Percentiles rank a stretch among this genome's conserved stretches.
These are phyloP conservation scores for Scheffersomyces lignicola DNA, from an alignment of 1,139 yeast species.

Conservation along the genomic window DNA sequence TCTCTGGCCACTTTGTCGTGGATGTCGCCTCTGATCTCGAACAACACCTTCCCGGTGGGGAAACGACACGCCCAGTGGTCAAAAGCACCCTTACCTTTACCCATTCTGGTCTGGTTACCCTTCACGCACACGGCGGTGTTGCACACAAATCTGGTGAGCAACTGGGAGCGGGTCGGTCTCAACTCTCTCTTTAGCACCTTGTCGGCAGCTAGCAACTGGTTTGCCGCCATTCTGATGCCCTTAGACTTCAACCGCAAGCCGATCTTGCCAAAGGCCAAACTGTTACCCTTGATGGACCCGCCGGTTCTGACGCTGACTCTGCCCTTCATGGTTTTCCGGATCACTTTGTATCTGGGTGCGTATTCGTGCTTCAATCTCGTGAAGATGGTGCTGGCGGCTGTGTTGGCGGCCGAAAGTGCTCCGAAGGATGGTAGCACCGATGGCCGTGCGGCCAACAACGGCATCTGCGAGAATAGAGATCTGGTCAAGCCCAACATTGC, in stretches of 20 bases:
- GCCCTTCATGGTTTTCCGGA: conserved; percentile 89
- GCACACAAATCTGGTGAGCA: conserved; percentile 80
- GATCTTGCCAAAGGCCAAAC: conserved; percentile 75
- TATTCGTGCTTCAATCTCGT: conserved; percentile 76
- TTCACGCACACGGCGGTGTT: conserved; percentile 90
- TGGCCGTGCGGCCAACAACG: neutral
- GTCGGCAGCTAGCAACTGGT: conserved; percentile 89
- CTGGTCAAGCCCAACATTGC: conserved; percentile 2
- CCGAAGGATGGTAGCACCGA: neutral
- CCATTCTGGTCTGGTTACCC: conserved; percentile 99
- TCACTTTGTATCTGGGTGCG: conserved; percentile 75
- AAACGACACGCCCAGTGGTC: conserved; percentile 97
- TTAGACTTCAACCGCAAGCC: conserved; percentile 87
- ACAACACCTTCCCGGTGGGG: conserved; percentile 90
- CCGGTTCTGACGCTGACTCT: conserved; percentile 94
- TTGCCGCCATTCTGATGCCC: conserved; percentile 86
- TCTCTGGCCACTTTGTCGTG: conserved; percentile 92
- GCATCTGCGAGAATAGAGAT: neutral
- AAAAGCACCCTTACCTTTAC: conserved; percentile 98
- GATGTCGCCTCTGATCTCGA: conserved; percentile 77
- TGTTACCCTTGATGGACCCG: conserved; percentile 87
- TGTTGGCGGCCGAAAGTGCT: neutral
- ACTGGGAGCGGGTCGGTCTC: conserved; percentile 67
- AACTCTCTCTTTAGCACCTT: conserved; percentile 78
- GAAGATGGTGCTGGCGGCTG: conserved; percentile 4